Base-by-base conservation (phyloP, 192 early-diverging fungal genomes). In the Gonapodya prolifera region DNA sequence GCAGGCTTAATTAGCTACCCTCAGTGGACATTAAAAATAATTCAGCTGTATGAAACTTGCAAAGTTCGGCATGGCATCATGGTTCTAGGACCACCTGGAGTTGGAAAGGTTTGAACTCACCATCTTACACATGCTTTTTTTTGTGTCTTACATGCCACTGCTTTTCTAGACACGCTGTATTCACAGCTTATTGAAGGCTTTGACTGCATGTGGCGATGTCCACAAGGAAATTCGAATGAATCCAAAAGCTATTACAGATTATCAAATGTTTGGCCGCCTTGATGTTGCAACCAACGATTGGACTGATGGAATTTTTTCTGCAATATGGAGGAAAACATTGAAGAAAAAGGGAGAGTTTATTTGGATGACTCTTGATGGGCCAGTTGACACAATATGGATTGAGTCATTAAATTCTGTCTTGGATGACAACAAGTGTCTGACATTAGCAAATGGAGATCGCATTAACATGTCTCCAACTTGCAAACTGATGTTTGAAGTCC, bases 241-340 rank as follows among this genome's bases (percentile, higher is more conserved):
- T 77, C 89, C 89, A 31, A 90, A 90, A 70, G 89, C 89, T 70
- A 90, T 90, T 80, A 86, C 85, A 0, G 89, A 90, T 81, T 90
- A 84, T 78, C 89, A 90, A 80, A 90, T 90, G 89, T 90, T 90
- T 80, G 89, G 89, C 32, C 79, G 85, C 34, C 78, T 90, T 69
- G 89, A 90, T 80, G 89, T 90, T 33, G 85, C 89, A 1, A 90
- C 89, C 35, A 90, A 90, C 76, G 89, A 90, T 73, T 90, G 89
- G 89, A 90, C 89, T 17, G 89, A 90, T 79, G 89, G 89, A 35
- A 90, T 90, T 70, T 90, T 90, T 83, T 89, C 88, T 0, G 86
- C 87, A 28, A 77, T 90, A 30, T 90, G 89, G 89, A 45, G 89
- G 79, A 90, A 89, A 79, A 87, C 89, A 0, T 75, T 89, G 33